Evolutionary conservation across 805 yeast genomes (phyloP).

Genomic region (Barnettozyma pratensis): DNA sequence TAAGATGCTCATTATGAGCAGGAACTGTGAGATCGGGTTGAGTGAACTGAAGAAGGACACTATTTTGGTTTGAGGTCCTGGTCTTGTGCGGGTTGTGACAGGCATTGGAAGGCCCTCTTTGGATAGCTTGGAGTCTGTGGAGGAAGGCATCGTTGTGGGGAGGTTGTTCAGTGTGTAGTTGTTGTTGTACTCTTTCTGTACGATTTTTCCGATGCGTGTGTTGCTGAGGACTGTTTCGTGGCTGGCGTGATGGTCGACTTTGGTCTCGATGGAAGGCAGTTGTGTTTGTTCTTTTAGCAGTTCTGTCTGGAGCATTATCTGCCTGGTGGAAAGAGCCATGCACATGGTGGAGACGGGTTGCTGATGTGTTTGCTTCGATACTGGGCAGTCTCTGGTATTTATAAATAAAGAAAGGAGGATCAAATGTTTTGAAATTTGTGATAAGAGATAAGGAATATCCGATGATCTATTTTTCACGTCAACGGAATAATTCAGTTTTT

Average conservation of each 20-base stretch:
- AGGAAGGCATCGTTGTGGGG: too few species aligned
- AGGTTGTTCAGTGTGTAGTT: not conserved
- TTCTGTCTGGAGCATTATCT: too few species aligned
- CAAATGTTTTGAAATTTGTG: too few species aligned
- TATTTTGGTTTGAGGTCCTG: not conserved
- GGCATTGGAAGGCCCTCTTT: constrained; percentile 2
- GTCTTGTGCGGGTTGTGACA: not conserved
- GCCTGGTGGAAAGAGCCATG: too few species aligned
- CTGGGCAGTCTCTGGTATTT: too few species aligned
- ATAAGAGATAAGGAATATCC: too few species aligned
- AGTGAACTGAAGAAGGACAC: not conserved
- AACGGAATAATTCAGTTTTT: too few species aligned
- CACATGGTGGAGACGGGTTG: too few species aligned
- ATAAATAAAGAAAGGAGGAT: too few species aligned
- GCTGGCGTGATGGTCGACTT: not conserved
- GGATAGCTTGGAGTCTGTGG: not conserved
- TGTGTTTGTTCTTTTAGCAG: too few species aligned
- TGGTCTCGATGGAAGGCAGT: not conserved
- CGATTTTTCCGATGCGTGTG: not conserved
- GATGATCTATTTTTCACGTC: too few species aligned
- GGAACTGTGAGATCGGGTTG: not conserved
- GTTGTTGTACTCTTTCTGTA: not conserved
- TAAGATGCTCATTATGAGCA: not conserved
- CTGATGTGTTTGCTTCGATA: too few species aligned
- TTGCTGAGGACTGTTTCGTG: not conserved